Percentiles rank a stretch among this genome's conserved stretches.
Evolutionary conservation across 176 grass and related monocot genomes (phyloP).

Genomic region (Saccharum spontaneum): DNA sequence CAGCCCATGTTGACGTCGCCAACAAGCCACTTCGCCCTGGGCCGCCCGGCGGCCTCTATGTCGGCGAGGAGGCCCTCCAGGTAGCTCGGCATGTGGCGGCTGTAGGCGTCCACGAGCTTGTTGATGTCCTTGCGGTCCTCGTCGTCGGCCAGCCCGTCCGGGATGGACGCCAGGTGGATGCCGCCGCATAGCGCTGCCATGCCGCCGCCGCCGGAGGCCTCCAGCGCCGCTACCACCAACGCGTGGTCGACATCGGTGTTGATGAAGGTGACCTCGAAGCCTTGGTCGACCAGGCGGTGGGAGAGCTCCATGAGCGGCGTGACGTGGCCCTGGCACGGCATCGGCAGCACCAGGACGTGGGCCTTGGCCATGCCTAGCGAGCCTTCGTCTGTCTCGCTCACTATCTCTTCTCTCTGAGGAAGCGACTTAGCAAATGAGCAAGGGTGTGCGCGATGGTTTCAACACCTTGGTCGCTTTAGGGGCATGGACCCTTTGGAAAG

Average conservation of each 20-base stretch:
- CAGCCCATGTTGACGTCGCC: conserved; percentile 64
- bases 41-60: conserved; percentile 17
- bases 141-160: conserved; percentile 57
- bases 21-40: conserved; percentile 49
- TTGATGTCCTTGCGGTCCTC: conserved; percentile 70
- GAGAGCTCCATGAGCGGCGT: conserved; percentile 73
- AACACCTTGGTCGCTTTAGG: too few species aligned
- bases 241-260: conserved; percentile 72
- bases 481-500: too few species aligned
- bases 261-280: conserved; percentile 76
- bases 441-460: too few species aligned
- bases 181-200: not conserved
- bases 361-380: conserved; percentile 29
- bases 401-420: too few species aligned
- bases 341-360: conserved; percentile 58
- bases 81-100: conserved; percentile 21
- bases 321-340: conserved; percentile 72
- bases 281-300: conserved; percentile 66
- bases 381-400: too few species aligned
- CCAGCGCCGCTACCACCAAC: conserved; percentile 34
- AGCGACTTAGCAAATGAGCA: too few species aligned
- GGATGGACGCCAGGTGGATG: conserved; percentile 56
- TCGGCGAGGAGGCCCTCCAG: conserved; percentile 39
- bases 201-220: not conserved
- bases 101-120: conserved; percentile 54